Base-by-base conservation (phyloP, 352 stramenopile genomes). In the Peronospora belbahrii region DNA sequence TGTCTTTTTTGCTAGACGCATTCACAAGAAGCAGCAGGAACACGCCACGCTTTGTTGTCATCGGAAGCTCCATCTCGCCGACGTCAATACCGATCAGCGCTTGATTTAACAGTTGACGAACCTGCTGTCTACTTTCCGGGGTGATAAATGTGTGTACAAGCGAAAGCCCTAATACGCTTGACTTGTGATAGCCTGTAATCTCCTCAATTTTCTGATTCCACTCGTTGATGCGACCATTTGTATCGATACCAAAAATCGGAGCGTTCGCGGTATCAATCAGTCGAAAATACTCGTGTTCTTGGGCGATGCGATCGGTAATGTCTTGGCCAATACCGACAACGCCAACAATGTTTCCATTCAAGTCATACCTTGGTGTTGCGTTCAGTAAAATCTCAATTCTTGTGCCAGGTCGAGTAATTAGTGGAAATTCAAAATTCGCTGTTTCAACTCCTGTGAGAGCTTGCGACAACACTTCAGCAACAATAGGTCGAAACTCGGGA, bases 171-270 rank as follows among this genome's bases (percentile, higher is more conserved):
- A 87, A 42, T 4, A 90, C 72, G 1, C 53, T 62, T 1, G 63
- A 69, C 50, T 87, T 85, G 37, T 75, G 61, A 42, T 85, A 81
- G 6, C 76, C 76, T 5, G 76, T 91, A 42, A 88, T 88, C 32
- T 84, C 65, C 19, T 83, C 72, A 18, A 88, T 88, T 57, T 88
- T 89, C 43, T 86, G 65, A 57, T 92, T 91, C 79, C 76, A 61
- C 23, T 61, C 52, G 13, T 61, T 61, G 11, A 61, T 61, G 17
- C 52, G 39, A 10, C 52, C 52, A 75, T 78, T 63, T 9, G 75
- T 83, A 40, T 96, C 74, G 24, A 90, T 74, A 24, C 79, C 79
- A 41, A 90, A 90, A 45, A 90, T 94, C 23, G 83, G 78, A 1
- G 80, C 74, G 32, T 95, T 93, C 1, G 76, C 73, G 38, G 59